Percentiles rank a stretch among this genome's conserved stretches.
Conservation (phyloP, 1,139 yeast genomes). For the Kazachstania sp. region DNA sequence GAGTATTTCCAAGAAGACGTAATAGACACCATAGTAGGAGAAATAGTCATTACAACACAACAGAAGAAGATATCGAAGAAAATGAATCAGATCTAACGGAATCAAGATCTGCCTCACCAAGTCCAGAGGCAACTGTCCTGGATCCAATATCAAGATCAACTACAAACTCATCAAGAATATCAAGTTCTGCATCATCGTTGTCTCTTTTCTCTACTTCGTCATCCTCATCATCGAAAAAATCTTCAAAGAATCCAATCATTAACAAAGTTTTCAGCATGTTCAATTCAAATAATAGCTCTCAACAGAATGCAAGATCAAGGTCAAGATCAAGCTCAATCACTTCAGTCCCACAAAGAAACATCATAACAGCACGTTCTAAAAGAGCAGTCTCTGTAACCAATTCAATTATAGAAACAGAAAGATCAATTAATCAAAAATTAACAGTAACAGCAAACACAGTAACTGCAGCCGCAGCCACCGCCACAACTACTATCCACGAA, state of each 20-base stretch:
- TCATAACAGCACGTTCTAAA: background rate
- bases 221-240: background rate
- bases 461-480: background rate
- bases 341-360: background rate
- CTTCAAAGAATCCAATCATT: background rate
- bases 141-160: no score
- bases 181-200: no score
- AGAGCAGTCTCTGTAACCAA: background rate
- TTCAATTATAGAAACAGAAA: background rate
- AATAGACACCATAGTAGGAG: constrained; percentile 30
- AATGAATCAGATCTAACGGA: no score
- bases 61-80: background rate
- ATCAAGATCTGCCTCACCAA: no score
- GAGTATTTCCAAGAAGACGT: constrained; percentile 68
- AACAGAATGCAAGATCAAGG: no score
- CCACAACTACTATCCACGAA: background rate
- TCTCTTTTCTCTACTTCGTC: no score
- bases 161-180: no score
- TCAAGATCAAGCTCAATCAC: background rate
- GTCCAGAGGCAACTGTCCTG: no score
- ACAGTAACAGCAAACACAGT: no score
- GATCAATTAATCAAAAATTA: background rate
- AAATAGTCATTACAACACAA: constrained; percentile 10
- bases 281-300: no score
- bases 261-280: background rate